Base-by-base conservation (phyloP, 768 basidiomycete genomes). In the Plicaturopsis crispa region DNA sequence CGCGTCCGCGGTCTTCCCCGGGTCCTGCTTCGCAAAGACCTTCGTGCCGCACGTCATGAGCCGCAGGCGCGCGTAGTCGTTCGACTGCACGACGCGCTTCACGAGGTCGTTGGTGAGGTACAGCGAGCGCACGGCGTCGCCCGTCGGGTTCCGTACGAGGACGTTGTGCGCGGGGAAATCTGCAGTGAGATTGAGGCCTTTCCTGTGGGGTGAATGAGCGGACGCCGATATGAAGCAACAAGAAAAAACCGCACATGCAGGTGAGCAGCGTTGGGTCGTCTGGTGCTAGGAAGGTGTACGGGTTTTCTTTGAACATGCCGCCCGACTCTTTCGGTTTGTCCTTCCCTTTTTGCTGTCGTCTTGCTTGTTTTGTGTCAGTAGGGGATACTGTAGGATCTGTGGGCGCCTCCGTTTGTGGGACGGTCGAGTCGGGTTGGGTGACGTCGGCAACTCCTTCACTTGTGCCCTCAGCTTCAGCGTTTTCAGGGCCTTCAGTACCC, bases 31-130 rank as follows among this genome's bases (percentile, higher is more conserved):
- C 5, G 79, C 75, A 59, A 98, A 85, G 10, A 91, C 80, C 58
- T 96, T 94, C 28, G 92, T 91, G 14, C 96, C 96, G n/a, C 87
- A 84, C 11, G 86, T 80, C 50, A 92, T 81, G 37, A 99, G 76
- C 2, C 96, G 80, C 39, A 97, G 71, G 19, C 82, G 79, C 20
- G 75, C 73, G 55, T 83, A 93, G 54, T 89, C 80, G 55, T 98
- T 99, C 53, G 80, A 65, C 37, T 67, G 52, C 40, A 97, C 72
- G 43, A 98, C 67, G n/a, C 68, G 60, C 59, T 86, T 89, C 54
- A 94, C 84, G 48, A 86, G 65, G 48, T 80, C 75, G 53, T 93
- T 96, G 40, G 83, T 79, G 42, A 98, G 67, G 67, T 97, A 98
- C 33, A 98, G 68, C 6, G 85, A 84, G 28, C 91, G 81, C 20